Percentiles rank a stretch among this genome's conserved stretches.
These are phyloP conservation scores for Rhododendron mucronatum DNA, from an alignment of 148 eudicot species.

Conservation along the genomic window DNA sequence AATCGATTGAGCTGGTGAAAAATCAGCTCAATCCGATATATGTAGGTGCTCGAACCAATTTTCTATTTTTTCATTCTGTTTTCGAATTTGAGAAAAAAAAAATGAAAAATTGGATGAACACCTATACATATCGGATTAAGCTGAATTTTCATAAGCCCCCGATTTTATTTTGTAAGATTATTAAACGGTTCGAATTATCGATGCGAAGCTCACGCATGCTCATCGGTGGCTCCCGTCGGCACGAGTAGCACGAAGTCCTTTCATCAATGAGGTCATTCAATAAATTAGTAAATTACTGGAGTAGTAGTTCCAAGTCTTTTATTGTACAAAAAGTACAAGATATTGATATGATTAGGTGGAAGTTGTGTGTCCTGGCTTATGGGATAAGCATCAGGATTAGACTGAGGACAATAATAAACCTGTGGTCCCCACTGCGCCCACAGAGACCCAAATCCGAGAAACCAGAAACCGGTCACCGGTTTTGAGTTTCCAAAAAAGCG, in stretches of 20 bases:
- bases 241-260: background rate
- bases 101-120: no score
- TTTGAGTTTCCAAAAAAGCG: background rate
- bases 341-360: background rate
- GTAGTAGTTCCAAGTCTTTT: background rate
- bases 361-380: constrained; percentile 11
- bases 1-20: accelerated
- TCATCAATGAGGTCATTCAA: background rate
- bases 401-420: background rate
- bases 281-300: no score
- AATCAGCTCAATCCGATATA: no score
- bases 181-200: no score
- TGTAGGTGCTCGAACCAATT: no score
- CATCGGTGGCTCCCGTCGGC: no score
- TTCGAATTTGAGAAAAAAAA: no score
- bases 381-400: constrained; percentile 15
- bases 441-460: background rate
- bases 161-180: no score
- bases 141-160: no score
- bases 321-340: background rate
- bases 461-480: constrained; percentile 19
- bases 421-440: constrained; percentile 8
- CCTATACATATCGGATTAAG: no score
- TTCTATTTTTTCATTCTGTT: no score
- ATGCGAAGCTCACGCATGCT: accelerated